Base-by-base conservation (phyloP, 2,329 filamentous ascomycete species). In the Cladosporium colombiae region DNA sequence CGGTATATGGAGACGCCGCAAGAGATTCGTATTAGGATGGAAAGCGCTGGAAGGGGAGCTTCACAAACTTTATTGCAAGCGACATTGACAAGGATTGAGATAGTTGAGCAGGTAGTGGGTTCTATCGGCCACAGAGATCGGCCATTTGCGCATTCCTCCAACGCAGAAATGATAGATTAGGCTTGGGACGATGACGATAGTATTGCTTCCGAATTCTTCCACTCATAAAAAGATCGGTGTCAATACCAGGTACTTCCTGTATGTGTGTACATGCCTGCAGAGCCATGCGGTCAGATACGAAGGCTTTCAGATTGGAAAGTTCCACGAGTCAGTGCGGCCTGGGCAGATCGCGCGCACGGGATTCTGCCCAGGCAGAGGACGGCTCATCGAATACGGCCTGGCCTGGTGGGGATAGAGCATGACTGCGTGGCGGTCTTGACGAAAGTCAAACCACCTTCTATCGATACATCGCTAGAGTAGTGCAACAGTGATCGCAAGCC, bases 291-390 rank as follows among this genome's bases (percentile, higher is more conserved):
- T 21, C 40, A 23, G 4, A 11, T 3, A 23, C 40, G 23, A 46
- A n/a, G n/a, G n/a, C 40, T 21, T 13, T 46, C 40, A 46, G n/a
- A 23, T 46, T 21, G 40, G 40, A n/a, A 11, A 23, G 40, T 21
- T 13, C 10, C n/a, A 46, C 40, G 40, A 46, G 40, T 46, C 40
- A 46, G 40, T 46, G n/a, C 40, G 8, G 40, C n/a, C n/a, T 23
- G 40, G 40, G 40, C 40, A 46, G 40, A 46, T 11, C 2, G 40
- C 40, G 40, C 40, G 40, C 13, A 21, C 40, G 8, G 8, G n/a
- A 46, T 52, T 55, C 52, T 55, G 52, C 52, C 52, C 52, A n/a
- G 52, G 52, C 52, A 55, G 52, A 55, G 21, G 23, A 29, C 14
- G 27, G 14, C 52, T 18, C 27, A 31, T 46, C 5, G 23, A 18